Base-by-base conservation (phyloP, 2,329 filamentous ascomycete species). In the Pseudocercospora cruenta region DNA sequence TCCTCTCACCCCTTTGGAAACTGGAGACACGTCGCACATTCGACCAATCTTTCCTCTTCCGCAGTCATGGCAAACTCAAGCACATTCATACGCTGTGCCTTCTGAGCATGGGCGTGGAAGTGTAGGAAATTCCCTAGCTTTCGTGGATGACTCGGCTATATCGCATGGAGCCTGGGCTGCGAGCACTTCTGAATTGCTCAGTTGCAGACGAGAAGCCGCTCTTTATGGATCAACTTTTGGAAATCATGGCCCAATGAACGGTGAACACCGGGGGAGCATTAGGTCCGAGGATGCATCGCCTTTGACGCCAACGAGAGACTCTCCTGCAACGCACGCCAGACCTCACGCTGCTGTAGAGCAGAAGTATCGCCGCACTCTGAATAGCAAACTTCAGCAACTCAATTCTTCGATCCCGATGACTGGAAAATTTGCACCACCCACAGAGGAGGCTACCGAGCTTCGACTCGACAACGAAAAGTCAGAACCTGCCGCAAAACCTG, bases 311-410 rank as follows among this genome's bases (percentile, higher is more conserved):
- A 31, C 26, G 12, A 58, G 45, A 65, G 53, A 47, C 9, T 65
- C 63, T 33, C 43, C 55, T 36, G 47, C 63, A 14, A 51, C 51
- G 24, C 64, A 53, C 26, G 57, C 65, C n/a, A 47, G 67, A 55
- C 67, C 67, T 39, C 67, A 69, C 21, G 67, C 67, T 60, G 67
- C 67, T 7, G 67, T 69, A 7, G 67, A 69, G 47, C 67, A 67
- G 60, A 54, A 63, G 54, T 69, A 69, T 45, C 63, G 67, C 43
- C 65, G 60, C 12, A 69, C 67, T 14, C 63, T 69, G 33, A 69
- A 69, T 47, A 66, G 62, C 24, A 69, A 69, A 53, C 58, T 69
- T 19, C 67, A 69, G 33, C 67, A 69, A 24, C 54, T 69, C 22
- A 57, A 69, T 65, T 60, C 63, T 16, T 61, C 63, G 14, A 67